Evolutionary conservation across 192 early-diverging fungal genomes (phyloP).

Genomic region (Backusella tuberculispora): DNA sequence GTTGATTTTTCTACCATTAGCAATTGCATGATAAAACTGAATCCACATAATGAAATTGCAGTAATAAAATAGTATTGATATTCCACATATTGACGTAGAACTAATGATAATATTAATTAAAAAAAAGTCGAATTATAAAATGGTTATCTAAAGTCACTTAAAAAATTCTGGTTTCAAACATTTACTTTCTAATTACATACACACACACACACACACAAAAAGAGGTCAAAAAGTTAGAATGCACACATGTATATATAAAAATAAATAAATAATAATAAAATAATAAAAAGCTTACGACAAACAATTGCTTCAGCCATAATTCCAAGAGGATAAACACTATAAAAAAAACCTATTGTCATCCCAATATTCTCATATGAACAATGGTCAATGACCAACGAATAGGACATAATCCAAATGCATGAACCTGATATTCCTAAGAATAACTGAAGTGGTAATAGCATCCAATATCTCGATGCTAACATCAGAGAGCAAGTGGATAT

Average conservation of each 20-base stretch:
- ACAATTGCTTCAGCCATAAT: neutral
- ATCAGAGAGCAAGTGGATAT: neutral
- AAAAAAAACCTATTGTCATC: neutral
- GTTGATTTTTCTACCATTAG: constrained; percentile 10
- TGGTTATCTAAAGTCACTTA: neutral
- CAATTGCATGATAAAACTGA: neutral
- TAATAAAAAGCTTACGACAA: neutral
- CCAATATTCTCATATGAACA: neutral
- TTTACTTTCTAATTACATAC: neutral
- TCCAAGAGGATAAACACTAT: constrained; percentile 10
- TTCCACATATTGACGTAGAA: neutral
- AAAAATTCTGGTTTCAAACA: neutral
- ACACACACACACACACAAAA: no score
- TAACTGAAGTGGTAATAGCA: neutral
- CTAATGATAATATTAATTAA: neutral
- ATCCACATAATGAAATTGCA: neutral
- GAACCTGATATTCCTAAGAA: neutral
- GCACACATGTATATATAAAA: neutral
- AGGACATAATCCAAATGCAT: constrained; percentile 3
- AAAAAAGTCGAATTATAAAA: neutral
- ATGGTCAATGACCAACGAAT: neutral
- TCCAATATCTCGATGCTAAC: neutral
- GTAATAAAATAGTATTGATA: neutral
- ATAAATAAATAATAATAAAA: neutral
- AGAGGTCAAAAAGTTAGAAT: no score